phyloP scores from a whole-genome alignment of 495 filamentous ascomycete species.

The Aspergillus heteromorphus region DNA sequence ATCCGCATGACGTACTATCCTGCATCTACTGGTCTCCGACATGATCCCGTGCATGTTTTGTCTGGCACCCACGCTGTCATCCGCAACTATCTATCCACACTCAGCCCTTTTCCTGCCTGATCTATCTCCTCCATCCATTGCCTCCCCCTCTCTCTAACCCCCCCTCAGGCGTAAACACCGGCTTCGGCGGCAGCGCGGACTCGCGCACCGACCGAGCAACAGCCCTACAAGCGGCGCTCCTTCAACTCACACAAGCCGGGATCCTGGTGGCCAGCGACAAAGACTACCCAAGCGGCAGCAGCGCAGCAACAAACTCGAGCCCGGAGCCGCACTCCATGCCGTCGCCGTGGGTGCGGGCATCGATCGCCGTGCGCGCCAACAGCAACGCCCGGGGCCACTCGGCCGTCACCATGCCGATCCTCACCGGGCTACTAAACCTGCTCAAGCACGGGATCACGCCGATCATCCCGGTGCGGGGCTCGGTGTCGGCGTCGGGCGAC shows the following conservation, averaged over 20 bases:
- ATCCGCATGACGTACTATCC: no score
- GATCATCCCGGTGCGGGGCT: slow-evolving; percentile 51
- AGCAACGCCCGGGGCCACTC: slow-evolving; percentile 53
- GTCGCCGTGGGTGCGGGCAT: slow-evolving; percentile 46
- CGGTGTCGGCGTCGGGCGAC: slow-evolving; percentile 60
- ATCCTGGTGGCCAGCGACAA: slow-evolving; percentile 36
- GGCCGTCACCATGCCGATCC: slow-evolving; percentile 45
- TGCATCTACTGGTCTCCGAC: no score
- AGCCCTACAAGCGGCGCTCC: slow-evolving; percentile 45
- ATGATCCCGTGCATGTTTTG: no score
- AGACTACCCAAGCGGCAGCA: neutral
- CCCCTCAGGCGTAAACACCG: slow-evolving; percentile 55
- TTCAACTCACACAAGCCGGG: slow-evolving; percentile 50
- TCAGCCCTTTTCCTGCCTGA: no score
- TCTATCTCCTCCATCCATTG: neutral
- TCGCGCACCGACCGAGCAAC: slow-evolving; percentile 36
- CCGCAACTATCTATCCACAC: no score
- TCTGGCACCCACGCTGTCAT: no score
- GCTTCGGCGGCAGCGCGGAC: slow-evolving; percentile 64
- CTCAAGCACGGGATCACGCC: slow-evolving; percentile 47
- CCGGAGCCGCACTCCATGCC: slow-evolving; percentile 38
- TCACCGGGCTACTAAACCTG: slow-evolving; percentile 45
- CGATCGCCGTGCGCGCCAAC: slow-evolving; percentile 55
- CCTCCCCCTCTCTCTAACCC: neutral
- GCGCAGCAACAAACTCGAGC: slow-evolving; percentile 14